Evolutionary conservation across 306 rosid genomes (phyloP).

Genomic region (Macrotyloma uniflorum): DNA sequence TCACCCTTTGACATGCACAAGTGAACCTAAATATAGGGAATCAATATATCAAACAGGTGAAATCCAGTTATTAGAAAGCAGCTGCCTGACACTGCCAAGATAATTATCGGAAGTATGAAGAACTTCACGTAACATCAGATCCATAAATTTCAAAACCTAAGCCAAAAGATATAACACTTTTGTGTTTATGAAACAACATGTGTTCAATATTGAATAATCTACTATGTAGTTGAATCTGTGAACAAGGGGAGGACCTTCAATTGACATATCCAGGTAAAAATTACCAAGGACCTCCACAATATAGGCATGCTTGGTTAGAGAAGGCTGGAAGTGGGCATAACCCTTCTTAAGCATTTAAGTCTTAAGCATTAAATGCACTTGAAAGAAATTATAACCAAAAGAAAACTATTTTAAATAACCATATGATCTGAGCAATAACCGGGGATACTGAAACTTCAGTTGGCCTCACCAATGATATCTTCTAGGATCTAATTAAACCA

Average conservation of each 20-base stretch:
- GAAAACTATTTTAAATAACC: constrained; percentile 12
- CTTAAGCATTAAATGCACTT: neutral
- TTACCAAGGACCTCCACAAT: neutral
- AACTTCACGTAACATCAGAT: constrained; percentile 20
- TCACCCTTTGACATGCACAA: constrained; percentile 90
- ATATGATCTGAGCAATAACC: constrained; percentile 7
- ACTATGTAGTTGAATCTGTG: constrained; percentile 4
- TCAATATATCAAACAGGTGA: constrained; percentile 29
- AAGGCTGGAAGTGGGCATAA: constrained; percentile 17
- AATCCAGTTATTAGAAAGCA: constrained; percentile 34
- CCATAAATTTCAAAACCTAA: constrained; percentile 10
- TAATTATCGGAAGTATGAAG: constrained; percentile 20
- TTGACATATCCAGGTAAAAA: constrained; percentile 28
- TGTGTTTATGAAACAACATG: neutral
- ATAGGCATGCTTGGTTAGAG: neutral
- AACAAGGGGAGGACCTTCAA: constrained; percentile 15
- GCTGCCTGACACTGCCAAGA: constrained; percentile 8
- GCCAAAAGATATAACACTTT: constrained; percentile 25
- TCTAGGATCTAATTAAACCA: constrained; percentile 7
- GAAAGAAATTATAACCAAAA: constrained; percentile 13
- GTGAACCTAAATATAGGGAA: constrained; percentile 69
- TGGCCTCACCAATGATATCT: neutral
- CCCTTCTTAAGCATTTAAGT: constrained; percentile 1
- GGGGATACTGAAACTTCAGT: neutral
- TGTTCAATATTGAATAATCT: constrained; percentile 17